Evolutionary conservation across 805 yeast species (phyloP), one percentile per base, ranked within the genome.

Genomic region (Pichia sporocuriosa): DNA sequence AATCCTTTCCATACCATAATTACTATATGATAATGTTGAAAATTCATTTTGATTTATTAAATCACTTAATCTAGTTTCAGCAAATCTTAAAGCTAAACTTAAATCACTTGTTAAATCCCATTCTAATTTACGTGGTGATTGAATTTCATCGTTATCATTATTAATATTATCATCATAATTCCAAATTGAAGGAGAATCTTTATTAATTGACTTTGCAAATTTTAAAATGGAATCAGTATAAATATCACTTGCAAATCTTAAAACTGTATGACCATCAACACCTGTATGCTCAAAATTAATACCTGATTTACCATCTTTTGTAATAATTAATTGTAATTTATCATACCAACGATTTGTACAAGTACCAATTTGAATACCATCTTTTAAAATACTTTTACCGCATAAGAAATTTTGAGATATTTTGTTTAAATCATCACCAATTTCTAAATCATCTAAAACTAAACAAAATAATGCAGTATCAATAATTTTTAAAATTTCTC

Each of bases 281-380:
- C 96, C 96, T 0, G 97, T 84, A 57, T 88, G 93, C 56, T 88
- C 97, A 58, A 88, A 88, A 61, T 89, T 88, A 50, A 88, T 80
- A 23, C 97, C 97, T 2, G 93, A 96, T 61, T 84, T 84, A 20
- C 94, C 95, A 61, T 88, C 86, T 58, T 79, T 77, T 4, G 96
- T 86, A 42, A 88, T 77, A 40, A 88, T 88, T 50, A 88, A 72
- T 62, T 88, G 96, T 49, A 88, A 65, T 63, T 88, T 88, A 63
- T 88, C 97, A 59, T 87, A 88, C 64, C 96, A 88, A 59, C 97
- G 69, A 62, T 88, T 88, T 26, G 95, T 83, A 64, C 96, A 87
- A 4, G 96, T 86, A 45, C 97, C 97, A 26, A 83, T 81, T 65
- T 88, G 97, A 37, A 87, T 79, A 52, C 96, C 96, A 51, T 84